These are phyloP conservation scores for Colletotrichum endophyticum DNA, from an alignment of 2,329 filamentous ascomycete species.

Conservation along the genomic window DNA sequence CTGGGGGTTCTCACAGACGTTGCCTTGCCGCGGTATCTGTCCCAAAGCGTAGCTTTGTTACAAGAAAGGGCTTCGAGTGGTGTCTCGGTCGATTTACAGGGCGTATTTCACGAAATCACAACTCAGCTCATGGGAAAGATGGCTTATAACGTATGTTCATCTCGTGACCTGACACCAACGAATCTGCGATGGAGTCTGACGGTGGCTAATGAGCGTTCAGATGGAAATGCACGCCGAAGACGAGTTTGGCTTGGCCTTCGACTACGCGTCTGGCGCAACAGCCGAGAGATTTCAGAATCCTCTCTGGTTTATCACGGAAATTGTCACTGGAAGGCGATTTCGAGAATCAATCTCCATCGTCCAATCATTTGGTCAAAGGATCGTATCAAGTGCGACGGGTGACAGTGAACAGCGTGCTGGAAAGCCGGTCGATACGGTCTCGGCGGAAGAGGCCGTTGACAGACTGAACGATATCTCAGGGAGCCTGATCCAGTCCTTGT, in stretches of 20 bases:
- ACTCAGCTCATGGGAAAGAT: conserved; percentile 71
- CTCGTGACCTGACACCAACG: neutral
- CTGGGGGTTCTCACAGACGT: conserved; percentile 61
- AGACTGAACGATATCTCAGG: conserved; percentile 49
- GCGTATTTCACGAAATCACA: conserved; percentile 67
- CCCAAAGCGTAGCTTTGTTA: conserved; percentile 44
- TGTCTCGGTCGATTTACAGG: conserved; percentile 57
- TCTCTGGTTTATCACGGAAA: conserved; percentile 64
- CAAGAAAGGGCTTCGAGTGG: conserved; percentile 29
- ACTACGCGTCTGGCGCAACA: conserved; percentile 64
- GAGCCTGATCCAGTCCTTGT: conserved; percentile 64
- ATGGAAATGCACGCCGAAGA: conserved; percentile 71
- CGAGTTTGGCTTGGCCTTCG: conserved; percentile 65
- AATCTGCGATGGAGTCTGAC: neutral
- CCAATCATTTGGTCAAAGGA: conserved; percentile 59
- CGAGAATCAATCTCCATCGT: conserved; percentile 54
- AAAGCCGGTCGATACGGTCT: neutral
- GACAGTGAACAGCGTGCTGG: conserved; percentile 31
- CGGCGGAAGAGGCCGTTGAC: conserved; percentile 17
- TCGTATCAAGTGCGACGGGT: conserved; percentile 60
- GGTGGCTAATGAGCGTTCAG: conserved; percentile 31
- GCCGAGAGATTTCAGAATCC: conserved; percentile 71
- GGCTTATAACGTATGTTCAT: conserved; percentile 59
- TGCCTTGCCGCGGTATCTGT: conserved; percentile 60
- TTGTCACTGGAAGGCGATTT: conserved; percentile 52